Evolutionary conservation across 139 green algal genomes (phyloP), one percentile per base, ranked within the genome.

Genomic region (Ostreobium quekettii): DNA sequence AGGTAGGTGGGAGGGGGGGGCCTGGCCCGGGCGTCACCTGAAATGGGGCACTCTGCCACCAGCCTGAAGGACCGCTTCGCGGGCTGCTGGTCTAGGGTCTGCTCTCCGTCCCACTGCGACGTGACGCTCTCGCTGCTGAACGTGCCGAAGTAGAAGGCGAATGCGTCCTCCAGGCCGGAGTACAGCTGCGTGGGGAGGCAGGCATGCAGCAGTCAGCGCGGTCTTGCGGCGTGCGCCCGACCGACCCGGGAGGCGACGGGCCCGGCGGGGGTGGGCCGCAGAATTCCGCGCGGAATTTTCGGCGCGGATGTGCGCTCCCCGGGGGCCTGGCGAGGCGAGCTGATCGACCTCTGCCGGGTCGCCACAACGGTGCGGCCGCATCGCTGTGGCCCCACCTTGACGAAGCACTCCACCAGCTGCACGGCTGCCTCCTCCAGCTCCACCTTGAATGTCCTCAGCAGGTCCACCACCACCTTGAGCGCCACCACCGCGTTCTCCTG

Each of bases 401-500:
- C 69, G 15, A 97, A 83, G 60, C 92, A 91, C 31, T 90, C 73
- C 39, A 97, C 77, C 48, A 96, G 92, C 8, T 78, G 78, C n/a
- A 35, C 49, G 30, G 82, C 87, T 36, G 89, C 77, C 28, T 77
- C 49, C 65, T 88, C 80, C 42, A 92, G 71, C 2, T 59, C 71
- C 2, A 56, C 58, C 38, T 84, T 80, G 70, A 89, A 94, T 4
- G 81, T 78, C 68, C 97, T 96, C 71, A 96, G 83, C 35, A 97
- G 59, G 61, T 97, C 93, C 62, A 96, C 86, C 2, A 93, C 70
- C 24, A 93, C 72, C 19, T 87, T 85, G 49, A 95, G 77, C 7
- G 75, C 79, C 0, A 95, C 66, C 7, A 95, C 64, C 0, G 75
- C 91, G 67, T 95, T 96, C 2, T 93, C 87, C 78, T 97, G 91